A percentile compares a stretch with the other conserved stretches of the same genome.
Conservation (phyloP, 768 basidiomycete genomes). For the Hypholoma sublateritium region DNA sequence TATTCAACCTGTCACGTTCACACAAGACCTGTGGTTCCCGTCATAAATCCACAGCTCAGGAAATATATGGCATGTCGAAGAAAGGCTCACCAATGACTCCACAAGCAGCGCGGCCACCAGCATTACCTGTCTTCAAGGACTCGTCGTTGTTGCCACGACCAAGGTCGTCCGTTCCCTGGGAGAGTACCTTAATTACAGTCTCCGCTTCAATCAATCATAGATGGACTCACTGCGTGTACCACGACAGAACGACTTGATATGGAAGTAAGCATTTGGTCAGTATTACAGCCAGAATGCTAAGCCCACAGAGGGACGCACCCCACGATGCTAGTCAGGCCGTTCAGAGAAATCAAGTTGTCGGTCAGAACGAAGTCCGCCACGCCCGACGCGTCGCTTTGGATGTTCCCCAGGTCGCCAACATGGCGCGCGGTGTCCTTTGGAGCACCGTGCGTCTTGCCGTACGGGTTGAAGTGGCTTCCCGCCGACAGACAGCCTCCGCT, state of each 20-base stretch:
- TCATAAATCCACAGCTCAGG: too few relatives aligned
- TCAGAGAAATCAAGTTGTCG: slow-evolving; percentile 62
- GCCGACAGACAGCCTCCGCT: slow-evolving; percentile 66
- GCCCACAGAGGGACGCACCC: slow-evolving; percentile 42
- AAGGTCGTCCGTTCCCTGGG: slow-evolving; percentile 59
- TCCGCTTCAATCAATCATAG: background rate
- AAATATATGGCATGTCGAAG: too few relatives aligned
- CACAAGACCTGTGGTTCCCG: background rate
- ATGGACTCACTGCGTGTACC: slow-evolving; percentile 47
- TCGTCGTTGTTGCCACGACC: slow-evolving; percentile 69
- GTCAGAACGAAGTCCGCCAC: slow-evolving; percentile 55
- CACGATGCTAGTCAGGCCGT: slow-evolving; percentile 65
- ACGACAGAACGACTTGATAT: slow-evolving; percentile 63
- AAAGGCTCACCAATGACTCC: slow-evolving; percentile 64
- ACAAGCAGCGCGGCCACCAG: slow-evolving; percentile 75
- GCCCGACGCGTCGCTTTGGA: slow-evolving; percentile 59
- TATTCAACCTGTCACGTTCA: background rate
- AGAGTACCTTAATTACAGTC: background rate
- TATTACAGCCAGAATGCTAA: background rate
- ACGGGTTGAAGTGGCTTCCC: slow-evolving; percentile 79
- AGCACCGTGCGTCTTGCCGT: slow-evolving; percentile 62
- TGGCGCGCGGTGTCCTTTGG: slow-evolving; percentile 56
- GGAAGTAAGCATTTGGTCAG: background rate
- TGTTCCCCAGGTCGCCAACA: slow-evolving; percentile 78
- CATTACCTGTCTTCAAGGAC: slow-evolving; percentile 77